Evolutionary conservation across 2,329 filamentous ascomycete genomes (phyloP).

Genomic region (Rutstroemia sp.): DNA sequence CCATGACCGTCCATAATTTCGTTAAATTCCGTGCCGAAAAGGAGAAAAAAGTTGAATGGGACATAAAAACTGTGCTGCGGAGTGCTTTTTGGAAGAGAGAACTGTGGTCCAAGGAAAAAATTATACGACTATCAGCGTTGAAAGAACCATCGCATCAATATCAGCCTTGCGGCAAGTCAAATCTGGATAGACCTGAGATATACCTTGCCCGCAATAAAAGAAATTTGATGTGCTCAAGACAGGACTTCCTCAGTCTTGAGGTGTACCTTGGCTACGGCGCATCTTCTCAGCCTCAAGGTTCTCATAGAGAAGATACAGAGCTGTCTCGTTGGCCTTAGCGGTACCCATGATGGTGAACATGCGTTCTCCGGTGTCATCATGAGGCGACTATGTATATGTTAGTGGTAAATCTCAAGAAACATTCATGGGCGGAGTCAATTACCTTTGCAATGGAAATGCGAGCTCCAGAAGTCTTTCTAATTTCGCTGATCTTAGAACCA

Average conservation of each 20-base stretch:
- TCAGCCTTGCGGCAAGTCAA: conserved; percentile 57
- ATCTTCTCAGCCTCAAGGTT: conserved; percentile 99
- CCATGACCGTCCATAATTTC: conserved; percentile 32
- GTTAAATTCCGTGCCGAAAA: conserved; percentile 30
- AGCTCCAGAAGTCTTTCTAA: conserved; percentile 91
- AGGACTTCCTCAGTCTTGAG: conserved; percentile 26
- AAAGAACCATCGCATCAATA: conserved; percentile 37
- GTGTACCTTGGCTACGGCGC: conserved; percentile 74
- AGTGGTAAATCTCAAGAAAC: conserved; percentile 7
- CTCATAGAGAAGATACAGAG: conserved; percentile 93
- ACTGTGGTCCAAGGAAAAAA: conserved; percentile 18
- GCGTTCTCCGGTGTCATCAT: conserved; percentile 94
- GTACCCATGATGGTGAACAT: conserved; percentile 99
- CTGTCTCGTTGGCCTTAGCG: conserved; percentile 87
- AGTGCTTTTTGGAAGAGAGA: conserved; percentile 30
- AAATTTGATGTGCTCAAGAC: conserved; percentile 31
- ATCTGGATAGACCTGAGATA: conserved; percentile 44
- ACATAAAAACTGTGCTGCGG: conserved; percentile 28
- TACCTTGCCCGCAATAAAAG: conserved; percentile 44
- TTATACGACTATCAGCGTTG: conserved; percentile 24
- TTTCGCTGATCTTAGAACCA: conserved; percentile 97
- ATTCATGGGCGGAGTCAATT: conserved; percentile 21
- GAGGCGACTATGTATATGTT: conserved; percentile 49
- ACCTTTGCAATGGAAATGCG: conserved; percentile 92
- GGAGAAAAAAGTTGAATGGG: conserved; percentile 22